Percentiles rank a stretch among this genome's conserved stretches.
Evolutionary conservation across 2,329 filamentous ascomycete genomes (phyloP).

Genomic region (Fusarium pseudonygamai): DNA sequence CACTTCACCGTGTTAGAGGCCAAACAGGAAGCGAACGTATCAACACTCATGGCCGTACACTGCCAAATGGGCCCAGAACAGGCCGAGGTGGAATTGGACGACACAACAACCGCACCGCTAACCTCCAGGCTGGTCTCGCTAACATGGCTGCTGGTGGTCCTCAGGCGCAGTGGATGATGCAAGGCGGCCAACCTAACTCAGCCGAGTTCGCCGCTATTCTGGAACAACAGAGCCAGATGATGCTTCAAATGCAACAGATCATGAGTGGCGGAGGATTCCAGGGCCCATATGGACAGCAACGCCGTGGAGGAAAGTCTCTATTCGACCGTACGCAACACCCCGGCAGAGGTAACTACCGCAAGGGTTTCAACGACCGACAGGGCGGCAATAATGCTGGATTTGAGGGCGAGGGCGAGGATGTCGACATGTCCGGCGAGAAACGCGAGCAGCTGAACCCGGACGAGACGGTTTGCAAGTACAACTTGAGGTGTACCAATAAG

Average conservation of each 20-base stretch:
- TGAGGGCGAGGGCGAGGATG: conserved; percentile 64
- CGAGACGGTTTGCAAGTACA: conserved; percentile 86
- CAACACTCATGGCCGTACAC: conserved; percentile 77
- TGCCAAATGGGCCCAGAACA: conserved; percentile 76
- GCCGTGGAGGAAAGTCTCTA: conserved; percentile 66
- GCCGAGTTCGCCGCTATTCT: conserved; percentile 76
- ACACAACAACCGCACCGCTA: conserved; percentile 60
- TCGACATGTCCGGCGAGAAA: conserved; percentile 67
- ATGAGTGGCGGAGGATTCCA: conserved; percentile 62
- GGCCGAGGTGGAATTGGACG: conserved; percentile 60
- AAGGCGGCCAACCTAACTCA: conserved; percentile 58
- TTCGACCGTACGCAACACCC: conserved; percentile 77
- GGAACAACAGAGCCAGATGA: conserved; percentile 88
- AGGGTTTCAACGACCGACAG: conserved; percentile 54
- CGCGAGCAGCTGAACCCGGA: conserved; percentile 66
- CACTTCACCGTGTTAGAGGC: conserved; percentile 81
- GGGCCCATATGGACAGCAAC: conserved; percentile 51
- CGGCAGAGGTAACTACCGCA: conserved; percentile 61
- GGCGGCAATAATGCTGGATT: conserved; percentile 49
- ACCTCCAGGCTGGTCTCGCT: conserved; percentile 60
- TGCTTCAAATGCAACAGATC: conserved; percentile 76
- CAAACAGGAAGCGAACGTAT: conserved; percentile 80
- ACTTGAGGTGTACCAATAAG: conserved; percentile 85
- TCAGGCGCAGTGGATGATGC: conserved; percentile 59
- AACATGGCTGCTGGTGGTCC: conserved; percentile 53